Evolutionary conservation across 768 basidiomycete genomes (phyloP), one percentile per base, ranked within the genome.

Genomic region (Rhodotorula kratochvilovae): DNA sequence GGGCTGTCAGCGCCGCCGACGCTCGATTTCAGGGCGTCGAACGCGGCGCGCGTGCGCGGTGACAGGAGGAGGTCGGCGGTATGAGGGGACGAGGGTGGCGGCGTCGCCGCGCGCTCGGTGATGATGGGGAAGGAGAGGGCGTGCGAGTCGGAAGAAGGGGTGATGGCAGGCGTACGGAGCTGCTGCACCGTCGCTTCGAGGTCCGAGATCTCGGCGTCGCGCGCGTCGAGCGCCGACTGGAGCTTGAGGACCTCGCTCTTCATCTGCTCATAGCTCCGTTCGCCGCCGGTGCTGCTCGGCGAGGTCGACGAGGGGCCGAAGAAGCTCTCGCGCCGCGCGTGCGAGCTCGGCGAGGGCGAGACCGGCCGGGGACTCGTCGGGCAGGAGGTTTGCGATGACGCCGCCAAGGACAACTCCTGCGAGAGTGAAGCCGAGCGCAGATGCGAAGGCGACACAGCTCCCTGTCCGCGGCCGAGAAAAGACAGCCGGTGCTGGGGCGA

Each of bases 181-280:
- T 68, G 55, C 23, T 43, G 55, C 8, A 71, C 56, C 6, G 67
- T 68, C 43, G 73, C n/a, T 54, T 74, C 73, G 51, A 71, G 70
- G 1, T 33, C 6, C 23, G 57, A 23, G 61, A 98, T 97, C 81
- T 98, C 95, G n/a, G 87, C 84, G 80, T 97, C 95, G 60, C 94
- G 86, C 73, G 92, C 90, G 78, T 87, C 90, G 70, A 98, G 84
- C 45, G 92, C 91, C 77, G 92, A 89, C 80, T 98, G 95, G 55
- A 98, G 82, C 68, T 93, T 88, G 89, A 92, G 93, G 68, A 97
- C 91, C 81, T 98, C 95, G 77, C 90, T 89, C 81, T 96, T 93
- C 70, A 96, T 84, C 79, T 92, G 93, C 27, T 85, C 83, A 13
- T 88, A 87, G 36, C 92, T 91, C 59, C 94, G 87, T 76, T 91